Percentiles rank a stretch among this genome's conserved stretches.
Conservation (phyloP, 2,329 filamentous ascomycete genomes). For the Dothistroma septosporum region DNA sequence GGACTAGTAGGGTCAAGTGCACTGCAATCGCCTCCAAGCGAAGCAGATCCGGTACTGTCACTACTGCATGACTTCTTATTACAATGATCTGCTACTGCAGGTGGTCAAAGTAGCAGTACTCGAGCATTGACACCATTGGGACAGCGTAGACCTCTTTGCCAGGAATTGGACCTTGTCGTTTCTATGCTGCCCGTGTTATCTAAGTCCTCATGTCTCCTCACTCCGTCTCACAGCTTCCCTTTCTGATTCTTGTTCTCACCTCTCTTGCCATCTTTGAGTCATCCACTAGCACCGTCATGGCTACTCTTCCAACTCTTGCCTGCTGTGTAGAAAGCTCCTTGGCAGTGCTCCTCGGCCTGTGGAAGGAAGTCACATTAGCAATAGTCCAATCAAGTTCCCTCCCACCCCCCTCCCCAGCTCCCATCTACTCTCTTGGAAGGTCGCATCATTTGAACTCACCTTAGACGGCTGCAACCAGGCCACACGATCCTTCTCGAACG, state of each 20-base stretch:
- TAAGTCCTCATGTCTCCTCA: not conserved
- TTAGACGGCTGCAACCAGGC: slow-evolving; percentile 12
- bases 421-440: too few relatives aligned
- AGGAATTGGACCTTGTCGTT: too few relatives aligned
- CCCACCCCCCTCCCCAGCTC: too few relatives aligned
- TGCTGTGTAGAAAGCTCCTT: slow-evolving; percentile 16
- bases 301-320: slow-evolving; percentile 17
- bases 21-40: not conserved
- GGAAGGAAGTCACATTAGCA: too few relatives aligned
- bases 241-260: not conserved
- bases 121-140: not conserved
- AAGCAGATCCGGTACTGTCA: not conserved
- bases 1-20: too few relatives aligned
- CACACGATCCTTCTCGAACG: slow-evolving; percentile 50
- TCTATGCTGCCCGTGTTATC: not conserved
- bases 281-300: slow-evolving; percentile 6
- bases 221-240: not conserved
- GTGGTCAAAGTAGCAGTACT: not conserved
- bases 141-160: too few relatives aligned
- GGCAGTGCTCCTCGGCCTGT: slow-evolving; percentile 10
- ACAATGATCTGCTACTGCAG: too few relatives aligned
- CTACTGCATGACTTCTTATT: not conserved
- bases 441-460: not conserved
- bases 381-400: too few relatives aligned
- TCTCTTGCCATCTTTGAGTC: not conserved